phyloP scores from a whole-genome alignment of 495 filamentous ascomycete species.

The Neurospora sp. region DNA sequence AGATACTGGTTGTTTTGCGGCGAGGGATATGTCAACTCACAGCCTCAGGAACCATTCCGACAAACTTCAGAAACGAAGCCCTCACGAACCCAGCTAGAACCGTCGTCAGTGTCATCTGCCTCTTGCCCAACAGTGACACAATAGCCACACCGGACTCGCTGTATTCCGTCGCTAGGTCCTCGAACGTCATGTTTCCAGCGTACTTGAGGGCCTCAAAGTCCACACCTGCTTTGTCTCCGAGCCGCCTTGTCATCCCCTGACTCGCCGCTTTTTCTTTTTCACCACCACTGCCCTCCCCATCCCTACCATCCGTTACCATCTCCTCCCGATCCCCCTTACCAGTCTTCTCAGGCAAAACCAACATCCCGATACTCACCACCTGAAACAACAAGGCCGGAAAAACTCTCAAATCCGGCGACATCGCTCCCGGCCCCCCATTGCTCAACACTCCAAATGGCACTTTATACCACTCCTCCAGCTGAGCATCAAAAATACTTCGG shows the following conservation, averaged over 20 bases:
- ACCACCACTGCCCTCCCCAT: neutral
- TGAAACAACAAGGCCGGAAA: slow-evolving; percentile 52
- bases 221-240: neutral
- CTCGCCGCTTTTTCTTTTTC: neutral
- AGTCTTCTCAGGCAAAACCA: slow-evolving; percentile 38
- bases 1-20: neutral
- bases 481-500: slow-evolving; percentile 36
- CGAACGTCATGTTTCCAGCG: slow-evolving; percentile 49
- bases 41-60: slow-evolving; percentile 39
- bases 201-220: slow-evolving; percentile 43
- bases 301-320: neutral
- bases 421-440: slow-evolving; percentile 28
- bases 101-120: slow-evolving; percentile 42
- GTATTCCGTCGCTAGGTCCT: slow-evolving; percentile 48
- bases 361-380: slow-evolving; percentile 42
- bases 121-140: slow-evolving; percentile 43
- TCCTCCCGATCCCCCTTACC: slow-evolving; percentile 18
- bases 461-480: slow-evolving; percentile 42
- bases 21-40: slow-evolving; percentile 12
- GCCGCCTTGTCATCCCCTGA: neutral
- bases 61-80: slow-evolving; percentile 39
- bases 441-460: slow-evolving; percentile 36
- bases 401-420: slow-evolving; percentile 33
- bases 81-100: slow-evolving; percentile 48
- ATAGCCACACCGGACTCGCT: slow-evolving; percentile 47